These are phyloP conservation scores for Vicia faba DNA, from an alignment of 306 rosid species.

Conservation along the genomic window DNA sequence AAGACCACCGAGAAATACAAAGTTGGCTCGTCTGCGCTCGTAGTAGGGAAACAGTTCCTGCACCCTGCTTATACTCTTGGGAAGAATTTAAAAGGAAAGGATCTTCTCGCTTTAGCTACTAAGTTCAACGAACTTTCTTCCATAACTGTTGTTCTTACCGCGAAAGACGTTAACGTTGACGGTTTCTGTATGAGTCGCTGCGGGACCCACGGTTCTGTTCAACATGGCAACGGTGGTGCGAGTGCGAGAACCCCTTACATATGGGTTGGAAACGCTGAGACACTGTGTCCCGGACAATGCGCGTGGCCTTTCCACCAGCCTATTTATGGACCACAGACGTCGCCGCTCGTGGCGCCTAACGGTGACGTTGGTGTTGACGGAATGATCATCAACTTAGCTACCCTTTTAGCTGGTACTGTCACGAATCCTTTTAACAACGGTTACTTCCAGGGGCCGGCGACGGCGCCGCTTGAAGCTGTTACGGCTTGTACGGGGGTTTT, in stretches of 20 bases:
- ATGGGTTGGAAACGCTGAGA: conserved; percentile 92
- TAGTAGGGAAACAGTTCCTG: conserved; percentile 66
- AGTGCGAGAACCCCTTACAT: conserved; percentile 51
- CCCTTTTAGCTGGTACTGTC: conserved; percentile 83
- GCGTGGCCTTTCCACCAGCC: conserved; percentile 99
- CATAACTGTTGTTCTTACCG: conserved; percentile 67
- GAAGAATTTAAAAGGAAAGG: conserved; percentile 45
- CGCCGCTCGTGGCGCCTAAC: conserved; percentile 82
- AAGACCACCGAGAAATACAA: conserved; percentile 73
- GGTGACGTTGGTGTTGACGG: conserved; percentile 96
- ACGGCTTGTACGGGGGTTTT: conserved; percentile 77
- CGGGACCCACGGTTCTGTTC: conserved; percentile 68
- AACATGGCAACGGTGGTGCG: conserved; percentile 10
- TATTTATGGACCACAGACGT: conserved; percentile 84
- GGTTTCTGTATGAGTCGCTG: conserved; percentile 80
- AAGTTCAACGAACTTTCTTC: conserved; percentile 52
- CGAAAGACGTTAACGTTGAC: conserved; percentile 71
- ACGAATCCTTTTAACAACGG: conserved; percentile 89
- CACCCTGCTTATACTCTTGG: conserved; percentile 68
- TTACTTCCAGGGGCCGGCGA: conserved; percentile 73
- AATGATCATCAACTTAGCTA: conserved; percentile 81
- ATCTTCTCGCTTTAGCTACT: conserved; percentile 52
- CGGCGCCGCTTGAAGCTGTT: conserved; percentile 87
- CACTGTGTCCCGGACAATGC: conserved; percentile 84
- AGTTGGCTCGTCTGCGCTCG: conserved; percentile 59